These are phyloP conservation scores for Podaxis rugospora DNA, from an alignment of 768 basidiomycete species.

Conservation along the genomic window DNA sequence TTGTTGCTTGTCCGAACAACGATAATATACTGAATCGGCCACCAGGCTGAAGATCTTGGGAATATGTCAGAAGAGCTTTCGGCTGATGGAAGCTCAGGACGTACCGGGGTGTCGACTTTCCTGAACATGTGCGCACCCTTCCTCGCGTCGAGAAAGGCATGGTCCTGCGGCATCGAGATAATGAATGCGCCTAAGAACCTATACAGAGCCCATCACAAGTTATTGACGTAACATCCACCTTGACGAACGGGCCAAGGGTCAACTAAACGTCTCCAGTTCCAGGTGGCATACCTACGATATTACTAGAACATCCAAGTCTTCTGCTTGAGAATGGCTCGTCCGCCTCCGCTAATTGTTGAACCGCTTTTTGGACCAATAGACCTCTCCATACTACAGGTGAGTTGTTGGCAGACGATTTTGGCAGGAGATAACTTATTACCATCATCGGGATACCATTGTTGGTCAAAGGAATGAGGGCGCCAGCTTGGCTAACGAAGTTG, in stretches of 20 bases:
- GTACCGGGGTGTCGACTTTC: constrained; percentile 82
- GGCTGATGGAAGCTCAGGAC: constrained; percentile 19
- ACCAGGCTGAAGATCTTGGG: constrained; percentile 81
- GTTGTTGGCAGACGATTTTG: constrained; percentile 37
- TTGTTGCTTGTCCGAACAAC: constrained; percentile 36
- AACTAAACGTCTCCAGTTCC: constrained; percentile 96
- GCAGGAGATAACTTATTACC: constrained; percentile 96
- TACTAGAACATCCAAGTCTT: constrained; percentile 75
- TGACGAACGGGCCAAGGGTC: constrained; percentile 82
- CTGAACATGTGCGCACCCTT: constrained; percentile 92
- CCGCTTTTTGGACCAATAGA: constrained; percentile 97
- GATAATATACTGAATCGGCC: constrained; percentile 84
- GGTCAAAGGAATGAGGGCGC: constrained; percentile 73
- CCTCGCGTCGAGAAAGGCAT: constrained; percentile 85
- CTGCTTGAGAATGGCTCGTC: constrained; percentile 21
- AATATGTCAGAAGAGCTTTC: neutral
- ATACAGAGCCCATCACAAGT: neutral
- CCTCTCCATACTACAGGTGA: constrained; percentile 91
- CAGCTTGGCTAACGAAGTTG: constrained; percentile 37
- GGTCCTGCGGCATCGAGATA: constrained; percentile 91
- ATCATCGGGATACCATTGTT: constrained; percentile 92
- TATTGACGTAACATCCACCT: constrained; percentile 64
- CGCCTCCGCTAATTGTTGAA: constrained; percentile 46
- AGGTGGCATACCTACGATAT: constrained; percentile 89
- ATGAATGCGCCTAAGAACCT: constrained; percentile 77